A percentile compares a stretch with the other conserved stretches of the same genome.
Conservation (phyloP, 495 filamentous ascomycete genomes). For the Aspergillus haitiensis region DNA sequence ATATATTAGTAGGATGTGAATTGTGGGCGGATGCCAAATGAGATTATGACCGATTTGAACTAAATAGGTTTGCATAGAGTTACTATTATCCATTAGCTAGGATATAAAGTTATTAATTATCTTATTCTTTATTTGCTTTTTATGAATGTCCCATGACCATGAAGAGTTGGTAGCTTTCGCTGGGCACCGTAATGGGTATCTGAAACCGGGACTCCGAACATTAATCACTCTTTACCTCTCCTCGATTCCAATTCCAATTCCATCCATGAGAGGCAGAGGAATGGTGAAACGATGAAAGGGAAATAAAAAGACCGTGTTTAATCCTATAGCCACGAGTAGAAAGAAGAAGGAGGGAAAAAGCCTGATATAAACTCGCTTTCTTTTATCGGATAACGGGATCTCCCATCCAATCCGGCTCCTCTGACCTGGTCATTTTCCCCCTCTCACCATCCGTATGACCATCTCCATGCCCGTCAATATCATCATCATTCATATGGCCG, state of each 20-base stretch:
- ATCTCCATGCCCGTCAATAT: constrained; percentile 20
- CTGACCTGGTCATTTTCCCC: constrained; percentile 36
- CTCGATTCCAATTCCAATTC: constrained; percentile 10
- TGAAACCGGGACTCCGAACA: constrained; percentile 27
- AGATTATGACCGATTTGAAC: constrained; percentile 15
- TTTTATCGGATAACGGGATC: constrained; percentile 55
- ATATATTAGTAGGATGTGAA: background rate
- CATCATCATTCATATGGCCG: constrained; percentile 24
- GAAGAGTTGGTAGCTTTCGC: background rate
- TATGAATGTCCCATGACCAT: background rate
- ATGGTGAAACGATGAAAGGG: constrained; percentile 5
- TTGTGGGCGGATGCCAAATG: constrained; percentile 18
- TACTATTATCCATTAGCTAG: constrained; percentile 1
- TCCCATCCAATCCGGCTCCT: constrained; percentile 62
- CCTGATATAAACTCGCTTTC: background rate
- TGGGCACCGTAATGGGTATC: constrained; percentile 33
- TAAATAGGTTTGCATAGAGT: constrained; percentile 6
- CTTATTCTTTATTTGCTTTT: background rate
- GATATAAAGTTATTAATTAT: constrained; percentile 32
- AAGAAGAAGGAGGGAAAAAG: background rate
- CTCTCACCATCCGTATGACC: constrained; percentile 29
- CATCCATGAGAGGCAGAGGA: constrained; percentile 9
- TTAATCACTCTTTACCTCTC: background rate
- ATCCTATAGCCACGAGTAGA: no score
- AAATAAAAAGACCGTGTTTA: no score